Evolutionary conservation across 306 rosid species (phyloP).

Genomic region (Vigna reflexopilosa): DNA sequence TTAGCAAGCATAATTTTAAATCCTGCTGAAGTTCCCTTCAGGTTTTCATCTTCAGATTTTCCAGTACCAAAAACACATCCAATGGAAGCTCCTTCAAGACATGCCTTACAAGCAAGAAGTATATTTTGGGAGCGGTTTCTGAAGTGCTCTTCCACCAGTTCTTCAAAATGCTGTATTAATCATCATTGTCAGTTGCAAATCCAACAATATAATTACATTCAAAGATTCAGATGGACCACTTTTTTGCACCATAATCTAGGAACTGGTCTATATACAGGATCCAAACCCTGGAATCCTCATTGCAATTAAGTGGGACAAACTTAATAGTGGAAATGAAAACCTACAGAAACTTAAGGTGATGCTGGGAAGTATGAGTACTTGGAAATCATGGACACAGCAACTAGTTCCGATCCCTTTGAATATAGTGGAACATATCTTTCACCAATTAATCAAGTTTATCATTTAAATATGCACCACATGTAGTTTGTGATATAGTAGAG

Average conservation of each 20-base stretch:
- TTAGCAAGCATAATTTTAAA: slow-evolving; percentile 91
- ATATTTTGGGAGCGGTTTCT: slow-evolving; percentile 57
- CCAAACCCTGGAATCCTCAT: not conserved
- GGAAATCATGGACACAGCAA: slow-evolving; percentile 6
- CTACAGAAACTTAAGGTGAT: slow-evolving; percentile 4
- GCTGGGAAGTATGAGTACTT: not conserved
- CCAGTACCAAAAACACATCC: slow-evolving; percentile 69
- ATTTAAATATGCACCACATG: not conserved
- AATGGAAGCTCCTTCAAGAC: slow-evolving; percentile 79
- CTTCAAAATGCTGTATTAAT: slow-evolving; percentile 80
- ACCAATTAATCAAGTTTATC: slow-evolving; percentile 17
- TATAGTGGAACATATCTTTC: not conserved
- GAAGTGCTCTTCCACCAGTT: slow-evolving; percentile 84
- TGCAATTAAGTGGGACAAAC: not conserved
- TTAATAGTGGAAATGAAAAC: not conserved
- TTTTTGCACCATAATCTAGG: slow-evolving; percentile 14
- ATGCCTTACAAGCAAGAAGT: slow-evolving; percentile 77
- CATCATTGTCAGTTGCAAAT: slow-evolving; percentile 42
- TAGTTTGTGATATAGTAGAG: slow-evolving; percentile 19
- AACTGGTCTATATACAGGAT: not conserved
- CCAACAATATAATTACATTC: slow-evolving; percentile 18
- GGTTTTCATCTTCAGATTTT: slow-evolving; percentile 48
- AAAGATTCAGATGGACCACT: slow-evolving; percentile 11
- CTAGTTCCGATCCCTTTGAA: not conserved
- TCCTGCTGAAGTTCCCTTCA: slow-evolving; percentile 77